Base-by-base conservation (phyloP, 805 yeast species). In the Ogataea corticis region DNA sequence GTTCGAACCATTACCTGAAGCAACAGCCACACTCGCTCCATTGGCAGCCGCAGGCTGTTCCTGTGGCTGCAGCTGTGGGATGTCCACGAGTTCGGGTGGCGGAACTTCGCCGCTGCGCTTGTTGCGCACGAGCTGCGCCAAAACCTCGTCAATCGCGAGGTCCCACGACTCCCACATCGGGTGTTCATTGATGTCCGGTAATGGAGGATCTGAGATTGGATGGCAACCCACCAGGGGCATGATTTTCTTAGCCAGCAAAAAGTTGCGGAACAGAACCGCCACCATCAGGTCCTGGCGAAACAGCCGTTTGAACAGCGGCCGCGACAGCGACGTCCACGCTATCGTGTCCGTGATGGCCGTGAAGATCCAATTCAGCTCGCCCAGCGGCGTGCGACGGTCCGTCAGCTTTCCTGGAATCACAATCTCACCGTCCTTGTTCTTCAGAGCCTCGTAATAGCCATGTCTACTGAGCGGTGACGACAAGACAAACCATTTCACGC, bases 151-250 rank as follows among this genome's bases (percentile, higher is more conserved):
- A 33, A 94, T 84, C 0, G 99, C 97, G 51, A 94, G 72, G 61
- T 94, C 98, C 98, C 99, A 94, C 0, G 97, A 84, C 48, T 89
- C 94, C 99, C 99, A 94, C 87, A 94, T 83, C 4, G 95, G 82
- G 61, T 94, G 97, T 50, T 79, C 77, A 38, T 87, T 81, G 5
- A 83, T 79, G 44, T 89, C 94, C 0, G 99, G 98, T 31, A 94
- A 69, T 9, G 87, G 89, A 1, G 99, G 99, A 51, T 89, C 95
- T 14, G 96, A 88, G 2, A 91, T 82, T 1, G 99, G 98, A 60
- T 90, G 95, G 62, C 97, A 91, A 48, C 91, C 90, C 54, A 86
- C 83, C 56, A 85, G 83, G 2, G 96, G 90, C 97, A 94, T 89
- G 33, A 94, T 85, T 53, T 97, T 77, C 59, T 87, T 91, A 0